phyloP scores from a whole-genome alignment of 257 asterid genomes.

The Rubia yunnanensis region DNA sequence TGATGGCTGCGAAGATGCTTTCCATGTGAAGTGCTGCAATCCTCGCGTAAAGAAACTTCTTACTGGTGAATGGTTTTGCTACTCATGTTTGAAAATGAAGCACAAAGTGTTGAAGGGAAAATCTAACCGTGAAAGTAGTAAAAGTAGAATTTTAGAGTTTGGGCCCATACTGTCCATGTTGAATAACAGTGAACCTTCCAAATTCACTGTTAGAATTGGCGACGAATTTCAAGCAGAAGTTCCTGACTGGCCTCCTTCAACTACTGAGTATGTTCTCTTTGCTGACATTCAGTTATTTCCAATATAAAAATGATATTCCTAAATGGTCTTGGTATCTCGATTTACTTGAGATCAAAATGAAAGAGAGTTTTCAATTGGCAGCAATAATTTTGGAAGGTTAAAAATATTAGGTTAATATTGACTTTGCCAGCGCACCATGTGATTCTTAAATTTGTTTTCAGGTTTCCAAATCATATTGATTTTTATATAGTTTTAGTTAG shows the following conservation, averaged over 20 bases:
- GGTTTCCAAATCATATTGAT: neutral
- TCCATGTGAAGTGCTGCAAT: slow-evolving; percentile 65
- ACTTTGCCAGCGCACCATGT: neutral
- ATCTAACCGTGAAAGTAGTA: slow-evolving; percentile 28
- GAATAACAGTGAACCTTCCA: slow-evolving; percentile 41
- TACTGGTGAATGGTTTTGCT: slow-evolving; percentile 68
- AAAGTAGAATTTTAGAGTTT: slow-evolving; percentile 23
- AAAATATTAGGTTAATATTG: too few species aligned
- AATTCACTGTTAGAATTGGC: slow-evolving; percentile 61
- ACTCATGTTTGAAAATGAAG: slow-evolving; percentile 67
- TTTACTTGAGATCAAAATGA: neutral
- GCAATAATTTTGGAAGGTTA: neutral
- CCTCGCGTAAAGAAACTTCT: slow-evolving; percentile 49
- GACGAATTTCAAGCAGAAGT: slow-evolving; percentile 62
- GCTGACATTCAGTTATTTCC: neutral
- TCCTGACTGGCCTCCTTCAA: slow-evolving; percentile 65
- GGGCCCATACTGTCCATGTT: slow-evolving; percentile 54
- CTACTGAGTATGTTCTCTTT: slow-evolving; percentile 49
- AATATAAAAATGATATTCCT: neutral
- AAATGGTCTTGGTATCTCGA: neutral
- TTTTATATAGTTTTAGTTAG: too few species aligned
- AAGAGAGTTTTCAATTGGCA: neutral
- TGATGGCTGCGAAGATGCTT: slow-evolving; percentile 68
- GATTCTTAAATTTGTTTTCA: neutral
- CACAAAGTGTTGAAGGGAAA: slow-evolving; percentile 46